A percentile compares a stretch with the other conserved stretches of the same genome.
phyloP scores from a whole-genome alignment of 169 alveolate species.

The Cryptosporidium ryanae region DNA sequence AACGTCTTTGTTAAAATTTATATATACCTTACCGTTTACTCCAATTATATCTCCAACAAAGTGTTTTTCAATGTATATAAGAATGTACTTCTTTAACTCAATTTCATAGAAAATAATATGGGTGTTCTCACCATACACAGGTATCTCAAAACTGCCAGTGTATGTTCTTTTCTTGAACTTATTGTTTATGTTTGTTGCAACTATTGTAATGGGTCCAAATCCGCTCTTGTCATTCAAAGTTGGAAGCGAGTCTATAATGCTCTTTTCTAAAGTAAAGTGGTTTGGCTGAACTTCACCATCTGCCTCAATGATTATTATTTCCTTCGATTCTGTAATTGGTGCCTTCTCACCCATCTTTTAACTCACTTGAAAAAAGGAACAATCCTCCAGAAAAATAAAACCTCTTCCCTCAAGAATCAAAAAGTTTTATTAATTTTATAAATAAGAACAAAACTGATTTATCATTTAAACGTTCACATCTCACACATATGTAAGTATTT shows the following conservation, averaged over 20 bases:
- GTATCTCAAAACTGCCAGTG: slow-evolving; percentile 58
- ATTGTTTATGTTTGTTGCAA: slow-evolving; percentile 34
- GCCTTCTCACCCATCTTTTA: no score
- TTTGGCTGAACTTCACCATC: no score
- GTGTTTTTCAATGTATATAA: slow-evolving; percentile 37
- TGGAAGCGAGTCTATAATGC: slow-evolving; percentile 50
- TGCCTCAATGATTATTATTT: no score
- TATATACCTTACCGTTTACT: slow-evolving; percentile 24
- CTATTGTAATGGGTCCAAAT: slow-evolving; percentile 63
- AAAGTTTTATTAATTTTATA: no score
- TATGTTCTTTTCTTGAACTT: slow-evolving; percentile 36
- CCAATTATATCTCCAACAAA: slow-evolving; percentile 57
- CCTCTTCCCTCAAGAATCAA: no score
- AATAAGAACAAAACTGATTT: no score
- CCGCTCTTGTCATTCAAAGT: slow-evolving; percentile 25
- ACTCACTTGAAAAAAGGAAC: no score
- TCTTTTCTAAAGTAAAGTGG: slow-evolving; percentile 2
- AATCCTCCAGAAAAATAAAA: no score
- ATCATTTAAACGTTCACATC: no score
- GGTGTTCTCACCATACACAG: slow-evolving; percentile 36
- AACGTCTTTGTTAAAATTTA: slow-evolving; percentile 9
- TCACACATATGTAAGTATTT: no score
- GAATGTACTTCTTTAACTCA: slow-evolving; percentile 20
- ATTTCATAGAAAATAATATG: slow-evolving; percentile 32
- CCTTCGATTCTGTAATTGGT: no score